A percentile compares a stretch with the other conserved stretches of the same genome.
phyloP scores from a whole-genome alignment of 768 basidiomycete genomes.

The Arthromyces matolae region DNA sequence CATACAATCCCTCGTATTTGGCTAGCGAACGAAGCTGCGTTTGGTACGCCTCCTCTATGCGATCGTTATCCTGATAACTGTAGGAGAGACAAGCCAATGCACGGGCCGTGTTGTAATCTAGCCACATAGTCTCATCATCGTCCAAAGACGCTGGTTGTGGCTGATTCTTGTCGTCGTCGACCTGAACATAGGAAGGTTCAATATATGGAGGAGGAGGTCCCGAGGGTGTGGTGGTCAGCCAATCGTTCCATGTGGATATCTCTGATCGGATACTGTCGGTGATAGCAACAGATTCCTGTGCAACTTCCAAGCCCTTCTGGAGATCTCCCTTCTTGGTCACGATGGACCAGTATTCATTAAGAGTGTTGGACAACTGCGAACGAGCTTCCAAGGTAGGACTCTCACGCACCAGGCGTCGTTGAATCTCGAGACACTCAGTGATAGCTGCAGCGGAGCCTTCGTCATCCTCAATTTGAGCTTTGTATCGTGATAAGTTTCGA shows the following conservation, averaged over 20 bases:
- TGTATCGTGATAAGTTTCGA: conserved; percentile 10
- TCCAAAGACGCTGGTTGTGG: background rate
- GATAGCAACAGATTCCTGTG: conserved; percentile 9
- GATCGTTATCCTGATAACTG: conserved; percentile 6
- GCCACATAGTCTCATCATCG: conserved; percentile 7
- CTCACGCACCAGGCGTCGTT: background rate
- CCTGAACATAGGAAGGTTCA: background rate
- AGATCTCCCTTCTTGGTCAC: background rate
- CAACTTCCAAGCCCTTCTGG: conserved; percentile 5
- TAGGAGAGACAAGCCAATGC: conserved; percentile 6
- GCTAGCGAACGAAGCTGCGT: conserved; percentile 1
- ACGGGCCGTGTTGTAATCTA: conserved; percentile 12
- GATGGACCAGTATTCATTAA: conserved; percentile 7
- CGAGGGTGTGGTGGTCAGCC: background rate
- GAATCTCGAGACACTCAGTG: conserved; percentile 5
- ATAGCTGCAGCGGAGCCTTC: conserved; percentile 2
- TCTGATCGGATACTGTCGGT: conserved; percentile 6
- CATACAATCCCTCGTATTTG: background rate
- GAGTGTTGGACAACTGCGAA: conserved; percentile 6
- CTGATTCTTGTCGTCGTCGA: background rate
- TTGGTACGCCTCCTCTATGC: conserved; percentile 9
- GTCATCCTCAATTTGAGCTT: background rate
- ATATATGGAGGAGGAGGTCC: conserved; percentile 1
- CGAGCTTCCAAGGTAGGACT: conserved; percentile 2
- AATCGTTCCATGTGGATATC: conserved; percentile 2